Evolutionary conservation across 129 eudicot species (phyloP).

Genomic region (Centaurea solstitialis): DNA sequence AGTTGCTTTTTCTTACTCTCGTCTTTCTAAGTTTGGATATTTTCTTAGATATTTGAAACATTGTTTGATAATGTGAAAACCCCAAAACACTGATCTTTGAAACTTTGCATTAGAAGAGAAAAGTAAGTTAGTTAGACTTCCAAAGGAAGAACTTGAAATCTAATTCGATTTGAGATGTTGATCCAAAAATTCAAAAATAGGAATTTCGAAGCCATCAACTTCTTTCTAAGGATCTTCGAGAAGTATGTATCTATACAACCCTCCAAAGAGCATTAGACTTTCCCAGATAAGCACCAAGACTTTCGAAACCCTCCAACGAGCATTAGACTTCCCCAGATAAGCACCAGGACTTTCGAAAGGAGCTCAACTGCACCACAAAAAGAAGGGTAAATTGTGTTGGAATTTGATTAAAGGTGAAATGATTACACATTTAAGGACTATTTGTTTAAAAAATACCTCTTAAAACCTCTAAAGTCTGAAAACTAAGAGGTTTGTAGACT

Average conservation of each 20-base stretch:
- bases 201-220: too few relatives aligned
- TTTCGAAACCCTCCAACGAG: too few relatives aligned
- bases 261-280: too few relatives aligned
- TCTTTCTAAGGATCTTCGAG: neutral
- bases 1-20: too few relatives aligned
- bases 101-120: neutral
- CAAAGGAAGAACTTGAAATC: neutral
- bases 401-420: neutral
- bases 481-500: too few relatives aligned
- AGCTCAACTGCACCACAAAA: neutral
- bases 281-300: too few relatives aligned
- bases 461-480: too few relatives aligned
- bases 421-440: neutral
- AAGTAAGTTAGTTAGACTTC: neutral
- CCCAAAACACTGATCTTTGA: neutral
- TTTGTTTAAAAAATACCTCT: too few relatives aligned
- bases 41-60: neutral
- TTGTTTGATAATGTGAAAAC: neutral
- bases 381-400: neutral
- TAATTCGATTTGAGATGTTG: neutral
- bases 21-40: neutral
- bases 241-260: neutral
- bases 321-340: neutral
- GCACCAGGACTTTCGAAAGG: neutral
- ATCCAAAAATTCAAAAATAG: neutral